Evolutionary conservation across 2,329 filamentous ascomycete genomes (phyloP), one percentile per base, ranked within the genome.

Genomic region (Apiospora arundinis): DNA sequence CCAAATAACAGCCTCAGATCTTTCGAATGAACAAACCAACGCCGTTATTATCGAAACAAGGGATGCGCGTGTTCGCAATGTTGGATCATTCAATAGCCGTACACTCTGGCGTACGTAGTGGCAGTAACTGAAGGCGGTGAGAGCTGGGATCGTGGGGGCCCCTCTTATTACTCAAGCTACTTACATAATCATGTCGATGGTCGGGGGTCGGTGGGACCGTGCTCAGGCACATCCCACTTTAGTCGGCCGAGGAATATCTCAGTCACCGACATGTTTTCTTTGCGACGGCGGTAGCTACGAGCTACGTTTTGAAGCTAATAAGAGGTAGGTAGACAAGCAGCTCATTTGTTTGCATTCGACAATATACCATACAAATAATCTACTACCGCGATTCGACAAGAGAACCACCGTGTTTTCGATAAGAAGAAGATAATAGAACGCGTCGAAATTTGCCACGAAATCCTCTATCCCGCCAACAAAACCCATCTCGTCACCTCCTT

Each of bases 81-180:
- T 63, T 63, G 56, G 56, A 40, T 40, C 32, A 63, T 63, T 63
- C 56, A 37, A 63, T 63, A 28, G 56, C 56, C 56, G 18, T 63
- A 63, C 28, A 40, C 32, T 63, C 32, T 6, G 25, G 56, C 28
- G 65, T 66, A 49, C 28, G 65, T 69, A 65, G 63, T 67, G 65
- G 69, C 52, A 25, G 46, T 68, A 40, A 69, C 60, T 42, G 32
- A 65, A 70, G 56, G 70, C 70, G 70, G 72, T 73, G 72, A 73
- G 44, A 25, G 63, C 11, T n/a, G 32, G 32, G 4, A 23, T 63
- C 56, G 56, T 63, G 56, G 56, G 56, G 56, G 56, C 56, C 56
- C 56, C 56, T 40, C 56, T 37, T 40, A n/a, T n/a, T 3, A 60
- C 28, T 6, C 8, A 37, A 21, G 8, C 32, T 37, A 63, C 52